Conservation (phyloP, 1,139 yeast genomes). For the Yamadazyma kanchanaburiensis region DNA sequence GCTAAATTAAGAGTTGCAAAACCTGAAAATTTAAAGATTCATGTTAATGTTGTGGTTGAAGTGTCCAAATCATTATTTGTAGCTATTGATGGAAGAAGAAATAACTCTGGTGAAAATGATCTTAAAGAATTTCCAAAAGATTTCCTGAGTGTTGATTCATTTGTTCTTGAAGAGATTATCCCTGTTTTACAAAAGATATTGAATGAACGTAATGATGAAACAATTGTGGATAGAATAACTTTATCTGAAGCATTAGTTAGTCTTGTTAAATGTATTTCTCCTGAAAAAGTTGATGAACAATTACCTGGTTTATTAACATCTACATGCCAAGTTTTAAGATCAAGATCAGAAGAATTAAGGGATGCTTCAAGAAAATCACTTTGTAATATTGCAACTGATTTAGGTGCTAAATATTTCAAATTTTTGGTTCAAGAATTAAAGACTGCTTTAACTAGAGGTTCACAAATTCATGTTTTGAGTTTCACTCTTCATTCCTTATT, state of each 20-base stretch:
- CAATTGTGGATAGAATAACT: constrained; percentile 72
- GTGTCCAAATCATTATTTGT: constrained; percentile 51
- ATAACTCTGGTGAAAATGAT: constrained; percentile 16
- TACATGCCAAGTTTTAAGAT: constrained; percentile 82
- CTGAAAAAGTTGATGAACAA: constrained; percentile 50
- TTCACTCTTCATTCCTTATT: constrained; percentile 78
- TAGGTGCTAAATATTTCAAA: constrained; percentile 73
- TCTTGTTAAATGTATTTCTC: constrained; percentile 61
- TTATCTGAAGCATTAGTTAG: constrained; percentile 80
- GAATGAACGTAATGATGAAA: constrained; percentile 68
- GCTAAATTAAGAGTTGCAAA: constrained; percentile 48
- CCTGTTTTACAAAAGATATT: constrained; percentile 62
- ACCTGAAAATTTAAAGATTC: constrained; percentile 53
- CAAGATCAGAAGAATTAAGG: constrained; percentile 84
- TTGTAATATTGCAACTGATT: constrained; percentile 56
- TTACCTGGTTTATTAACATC: constrained; percentile 83
- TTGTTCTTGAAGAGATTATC: constrained; percentile 55
- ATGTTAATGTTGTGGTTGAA: constrained; percentile 62
- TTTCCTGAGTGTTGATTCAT: constrained; percentile 42
- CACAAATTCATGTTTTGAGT: constrained; percentile 91
- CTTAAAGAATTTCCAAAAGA: constrained; percentile 28
- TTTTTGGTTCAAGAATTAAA: constrained; percentile 77
- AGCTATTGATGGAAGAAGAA: constrained; percentile 17
- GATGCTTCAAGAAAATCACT: constrained; percentile 81
- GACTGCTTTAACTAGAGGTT: constrained; percentile 80